Percentiles rank a stretch among this genome's conserved stretches.
phyloP scores from a whole-genome alignment of 2,329 filamentous ascomycete genomes.

The Lachnellula cervina region DNA sequence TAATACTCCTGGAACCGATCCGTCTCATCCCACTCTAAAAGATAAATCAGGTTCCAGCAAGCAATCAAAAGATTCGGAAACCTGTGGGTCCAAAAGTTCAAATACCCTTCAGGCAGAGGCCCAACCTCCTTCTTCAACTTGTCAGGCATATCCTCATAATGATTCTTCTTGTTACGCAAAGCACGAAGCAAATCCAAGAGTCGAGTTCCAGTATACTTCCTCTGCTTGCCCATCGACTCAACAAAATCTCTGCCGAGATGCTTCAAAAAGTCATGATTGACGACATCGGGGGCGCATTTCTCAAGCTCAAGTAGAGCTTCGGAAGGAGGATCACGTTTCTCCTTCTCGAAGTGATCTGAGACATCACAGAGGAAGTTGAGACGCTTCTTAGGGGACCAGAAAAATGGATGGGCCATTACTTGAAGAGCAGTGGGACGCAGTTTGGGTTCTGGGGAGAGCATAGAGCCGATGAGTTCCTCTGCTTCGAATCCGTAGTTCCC shows the following conservation, averaged over 20 bases:
- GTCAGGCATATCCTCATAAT: slow-evolving; percentile 94
- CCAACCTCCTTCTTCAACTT: slow-evolving; percentile 66
- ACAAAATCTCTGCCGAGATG: slow-evolving; percentile 75
- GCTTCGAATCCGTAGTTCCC: slow-evolving; percentile 85
- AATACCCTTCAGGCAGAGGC: slow-evolving; percentile 57
- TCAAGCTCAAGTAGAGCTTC: slow-evolving; percentile 58
- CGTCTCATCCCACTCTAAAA: slow-evolving; percentile 47
- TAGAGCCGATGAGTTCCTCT: slow-evolving; percentile 76
- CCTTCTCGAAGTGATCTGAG: slow-evolving; percentile 93
- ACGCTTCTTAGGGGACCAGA: slow-evolving; percentile 87
- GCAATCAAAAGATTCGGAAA: slow-evolving; percentile 64
- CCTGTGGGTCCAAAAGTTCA: slow-evolving; percentile 62
- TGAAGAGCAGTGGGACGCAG: slow-evolving; percentile 66
- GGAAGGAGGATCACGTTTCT: slow-evolving; percentile 78
- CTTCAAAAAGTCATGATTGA: slow-evolving; percentile 71
- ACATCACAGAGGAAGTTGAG: slow-evolving; percentile 93
- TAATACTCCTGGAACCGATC: slow-evolving; percentile 69
- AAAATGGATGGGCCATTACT: slow-evolving; percentile 91
- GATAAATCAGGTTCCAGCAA: slow-evolving; percentile 58
- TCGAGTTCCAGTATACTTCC: slow-evolving; percentile 82
- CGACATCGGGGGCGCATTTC: slow-evolving; percentile 46
- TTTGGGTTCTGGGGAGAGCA: slow-evolving; percentile 58
- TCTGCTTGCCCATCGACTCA: slow-evolving; percentile 85
- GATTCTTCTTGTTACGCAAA: slow-evolving; percentile 91
- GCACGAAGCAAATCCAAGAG: slow-evolving; percentile 85